Base-by-base conservation (phyloP, 106 monocot species). In the Phalaenopsis aphrodite region DNA sequence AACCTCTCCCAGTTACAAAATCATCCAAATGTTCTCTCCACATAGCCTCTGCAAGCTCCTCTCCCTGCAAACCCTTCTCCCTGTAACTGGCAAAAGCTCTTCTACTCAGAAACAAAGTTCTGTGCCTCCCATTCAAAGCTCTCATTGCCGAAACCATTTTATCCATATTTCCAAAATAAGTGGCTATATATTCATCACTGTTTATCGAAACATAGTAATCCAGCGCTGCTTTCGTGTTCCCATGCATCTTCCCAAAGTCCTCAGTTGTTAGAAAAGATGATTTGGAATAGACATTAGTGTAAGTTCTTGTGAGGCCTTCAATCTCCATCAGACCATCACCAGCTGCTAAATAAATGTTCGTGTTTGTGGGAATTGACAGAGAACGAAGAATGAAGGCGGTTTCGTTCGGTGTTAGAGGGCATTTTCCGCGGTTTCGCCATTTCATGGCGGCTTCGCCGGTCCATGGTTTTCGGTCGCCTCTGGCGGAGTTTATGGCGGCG, bases 161-260 rank as follows among this genome's bases (percentile, higher is more conserved):
- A 74, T 98, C 94, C 97, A 98, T 94, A 56, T 98, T 98, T 23
- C 97, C 97, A 79, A 98, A 94, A 82, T 86, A 91, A 58, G 94
- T 98, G 41, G 97, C 90, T 2, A 98, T 61, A 48, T 98, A 98
- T 3, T 85, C 92, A 67, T 94, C 92, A 46, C 94, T 94, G 75
- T 92, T 85, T 36, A 94, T 80, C 2, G 97, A 94, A 78, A 98
- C 80, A 80, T 90, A 89, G 78, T 98, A 98, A 78, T 98, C 94
- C 67, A 98, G 80, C 3, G 97, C 94, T 37, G 97, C 97, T 82
- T 94, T 94, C 0, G 97, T 89, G 84, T 94, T 98, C 21, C 97
- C 97, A 56, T 92, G 92, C 92, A 94, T 89, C 0, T 19, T 57
- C 66, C 21, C 80, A 81, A 94, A 88, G 76, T 92, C 97, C 68